Conservation (phyloP, 2,329 filamentous ascomycete genomes). For the Myriosclerotinia duriaeana region DNA sequence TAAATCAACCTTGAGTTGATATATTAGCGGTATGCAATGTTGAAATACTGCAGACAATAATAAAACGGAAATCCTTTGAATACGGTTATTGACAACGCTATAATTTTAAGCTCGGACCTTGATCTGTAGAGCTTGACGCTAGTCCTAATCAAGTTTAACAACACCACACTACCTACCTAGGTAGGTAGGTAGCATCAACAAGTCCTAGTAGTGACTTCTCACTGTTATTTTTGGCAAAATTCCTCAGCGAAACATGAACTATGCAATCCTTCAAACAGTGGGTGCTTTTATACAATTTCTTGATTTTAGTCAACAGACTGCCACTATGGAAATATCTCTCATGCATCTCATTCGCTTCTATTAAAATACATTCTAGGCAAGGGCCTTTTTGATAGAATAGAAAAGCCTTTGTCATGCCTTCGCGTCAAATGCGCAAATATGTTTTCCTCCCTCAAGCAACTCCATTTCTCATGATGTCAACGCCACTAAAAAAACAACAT, state of each 20-base stretch:
- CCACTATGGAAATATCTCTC: constrained; percentile 9
- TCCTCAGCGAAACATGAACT: not conserved
- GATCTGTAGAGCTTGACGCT: not conserved
- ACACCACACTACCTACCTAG: constrained; percentile 13
- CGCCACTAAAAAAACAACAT: constrained; percentile 25
- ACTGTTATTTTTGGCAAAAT: not conserved
- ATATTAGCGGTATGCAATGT: constrained; percentile 2
- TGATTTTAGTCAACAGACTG: not conserved
- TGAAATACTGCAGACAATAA: constrained; percentile 12
- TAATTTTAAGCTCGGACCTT: constrained; percentile 15
- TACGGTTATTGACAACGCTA: constrained; percentile 17
- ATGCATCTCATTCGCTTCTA: constrained; percentile 32
- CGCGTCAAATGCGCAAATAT: constrained; percentile 17
- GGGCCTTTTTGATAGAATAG: constrained; percentile 24
- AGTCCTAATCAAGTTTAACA: constrained; percentile 6
- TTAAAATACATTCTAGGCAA: constrained; percentile 41
- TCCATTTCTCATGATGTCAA: constrained; percentile 25
- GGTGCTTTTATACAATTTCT: not conserved
- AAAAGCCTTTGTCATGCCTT: constrained; percentile 11
- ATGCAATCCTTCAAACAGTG: not conserved
- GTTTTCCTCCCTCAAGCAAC: not conserved
- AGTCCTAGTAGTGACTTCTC: not conserved
- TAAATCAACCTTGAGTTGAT: not conserved
- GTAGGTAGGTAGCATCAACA: not conserved
- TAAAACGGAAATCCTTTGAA: constrained; percentile 19